Percentiles rank a stretch among this genome's conserved stretches.
phyloP scores from a whole-genome alignment of 805 yeast genomes.

The Sugiyamaella smithiae region DNA sequence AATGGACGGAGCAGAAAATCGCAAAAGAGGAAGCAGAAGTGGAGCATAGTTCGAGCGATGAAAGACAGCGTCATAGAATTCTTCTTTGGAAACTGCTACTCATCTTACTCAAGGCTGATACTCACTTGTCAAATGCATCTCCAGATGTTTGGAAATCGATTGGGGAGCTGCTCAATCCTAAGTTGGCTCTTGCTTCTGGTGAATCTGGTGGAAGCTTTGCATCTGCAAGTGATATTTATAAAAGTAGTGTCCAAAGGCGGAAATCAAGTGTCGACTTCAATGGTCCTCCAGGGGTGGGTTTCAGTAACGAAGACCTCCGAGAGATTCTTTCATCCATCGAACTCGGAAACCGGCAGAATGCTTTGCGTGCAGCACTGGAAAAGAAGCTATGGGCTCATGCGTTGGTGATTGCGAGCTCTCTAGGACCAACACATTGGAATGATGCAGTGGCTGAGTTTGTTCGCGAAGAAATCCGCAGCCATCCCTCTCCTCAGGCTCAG shows the following conservation, averaged over 20 bases:
- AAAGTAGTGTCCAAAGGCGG: constrained; percentile 12
- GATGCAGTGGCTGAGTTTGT: constrained; percentile 57
- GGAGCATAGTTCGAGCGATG: constrained; percentile 22
- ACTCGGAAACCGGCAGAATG: constrained; percentile 62
- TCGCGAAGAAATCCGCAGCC: constrained; percentile 43
- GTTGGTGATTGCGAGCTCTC: constrained; percentile 61
- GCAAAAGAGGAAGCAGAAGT: constrained; percentile 24
- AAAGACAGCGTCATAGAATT: constrained; percentile 29
- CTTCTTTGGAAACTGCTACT: constrained; percentile 37
- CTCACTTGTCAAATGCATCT: constrained; percentile 33
- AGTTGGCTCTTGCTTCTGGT: constrained; percentile 15
- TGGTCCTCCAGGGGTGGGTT: constrained; percentile 5
- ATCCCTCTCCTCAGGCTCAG: constrained; percentile 36
- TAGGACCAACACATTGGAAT: constrained; percentile 60
- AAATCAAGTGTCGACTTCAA: constrained; percentile 15
- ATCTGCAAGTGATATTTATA: constrained; percentile 29
- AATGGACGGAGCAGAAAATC: constrained; percentile 54
- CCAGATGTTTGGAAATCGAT: constrained; percentile 19
- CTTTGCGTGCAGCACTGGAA: constrained; percentile 58
- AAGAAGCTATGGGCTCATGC: constrained; percentile 77
- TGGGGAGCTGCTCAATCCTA: constrained; percentile 27
- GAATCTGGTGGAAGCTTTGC: constrained; percentile 20
- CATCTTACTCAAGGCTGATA: constrained; percentile 34
- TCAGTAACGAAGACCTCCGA: constrained; percentile 22
- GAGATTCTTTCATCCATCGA: constrained; percentile 21